phyloP scores from a whole-genome alignment of 108 stramenopile species.

The Skeletonema grethae region DNA sequence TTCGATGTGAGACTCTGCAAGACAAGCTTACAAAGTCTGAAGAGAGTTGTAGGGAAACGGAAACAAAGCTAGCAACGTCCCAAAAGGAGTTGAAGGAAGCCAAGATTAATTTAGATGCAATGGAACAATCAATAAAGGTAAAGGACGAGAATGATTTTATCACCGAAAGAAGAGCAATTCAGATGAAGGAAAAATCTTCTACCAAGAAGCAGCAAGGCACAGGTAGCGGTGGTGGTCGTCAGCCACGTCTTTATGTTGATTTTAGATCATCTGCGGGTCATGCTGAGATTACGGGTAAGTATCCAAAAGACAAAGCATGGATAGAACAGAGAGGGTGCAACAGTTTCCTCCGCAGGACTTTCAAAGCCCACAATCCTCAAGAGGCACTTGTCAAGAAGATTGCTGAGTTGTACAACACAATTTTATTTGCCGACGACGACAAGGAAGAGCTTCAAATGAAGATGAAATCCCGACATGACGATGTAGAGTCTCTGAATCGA shows the following conservation, averaged over 20 bases:
- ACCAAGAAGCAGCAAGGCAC: constrained; percentile 11
- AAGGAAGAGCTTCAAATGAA: constrained; percentile 9
- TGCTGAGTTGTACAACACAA: constrained; percentile 58
- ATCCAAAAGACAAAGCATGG: constrained; percentile 54
- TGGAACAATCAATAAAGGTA: constrained; percentile 37
- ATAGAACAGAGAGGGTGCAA: constrained; percentile 57
- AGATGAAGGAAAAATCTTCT: constrained; percentile 28
- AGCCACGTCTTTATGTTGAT: constrained; percentile 54
- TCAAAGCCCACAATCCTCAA: constrained; percentile 60
- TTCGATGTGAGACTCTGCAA: constrained; percentile 62
- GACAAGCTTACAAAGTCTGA: constrained; percentile 63
- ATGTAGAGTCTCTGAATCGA: constrained; percentile 50
- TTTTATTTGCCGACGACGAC: constrained; percentile 68
- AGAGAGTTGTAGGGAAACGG: constrained; percentile 32
- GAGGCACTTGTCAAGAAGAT: constrained; percentile 62
- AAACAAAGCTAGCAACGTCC: constrained; percentile 22
- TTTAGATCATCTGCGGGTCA: constrained; percentile 45
- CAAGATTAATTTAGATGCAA: constrained; percentile 44
- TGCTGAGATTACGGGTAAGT: constrained; percentile 47
- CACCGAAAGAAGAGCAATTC: constrained; percentile 31
- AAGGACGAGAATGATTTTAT: constrained; percentile 37
- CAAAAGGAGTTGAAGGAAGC: constrained; percentile 47
- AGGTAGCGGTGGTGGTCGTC: constrained; percentile 35
- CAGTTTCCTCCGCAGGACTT: constrained; percentile 52
- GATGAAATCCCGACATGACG: constrained; percentile 41